Evolutionary conservation across 73 alveolate species (phyloP), one percentile per base, ranked within the genome.

Genomic region (Paramecium primaurelia): DNA sequence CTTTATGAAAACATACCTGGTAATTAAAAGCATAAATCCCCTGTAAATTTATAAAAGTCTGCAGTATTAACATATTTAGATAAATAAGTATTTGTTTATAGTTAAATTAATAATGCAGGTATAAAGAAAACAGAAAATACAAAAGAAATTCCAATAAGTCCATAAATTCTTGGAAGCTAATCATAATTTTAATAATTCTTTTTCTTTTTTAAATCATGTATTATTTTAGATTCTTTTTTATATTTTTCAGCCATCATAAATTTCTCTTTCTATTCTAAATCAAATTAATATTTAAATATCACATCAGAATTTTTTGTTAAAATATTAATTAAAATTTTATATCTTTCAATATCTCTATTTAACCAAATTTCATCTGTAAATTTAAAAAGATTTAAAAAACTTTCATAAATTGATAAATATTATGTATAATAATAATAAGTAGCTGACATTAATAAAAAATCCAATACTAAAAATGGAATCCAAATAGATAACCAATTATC

Each of bases 201-300:
- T 42, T 38, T 77, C 42, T 77, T 77, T n/a, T 77, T 38, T 12
- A 16, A 7, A 38, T 25, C 71, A 36, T 42, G 38, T 45, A 28
- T 20, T 45, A 16, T 18, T 77, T 77, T 42, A 5, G 75, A 22
- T 42, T 77, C 90, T 22, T 77, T 77, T 38, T 77, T 9, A 6
- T 77, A 77, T 38, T 40, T 77, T 77, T 77, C 90, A 38, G 90
- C 38, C 71, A 77, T 20, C 90, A 77, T 77, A 77, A 77, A 40
- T 20, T 77, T 77, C 25, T 77, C 90, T 6, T 77, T 77, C 42
- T 36, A 12, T 42, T 77, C 90, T 10, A 77, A 77, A 77, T 77
- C 47, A 40, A 38, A 77, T 38, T 18, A 8, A 77, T 77, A 77
- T 40, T 77, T 77, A 38, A 77, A 77, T 34, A 77, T 77, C 11